phyloP scores from a whole-genome alignment of 208 protist genomes.

The Sergeia podlipaevii region DNA sequence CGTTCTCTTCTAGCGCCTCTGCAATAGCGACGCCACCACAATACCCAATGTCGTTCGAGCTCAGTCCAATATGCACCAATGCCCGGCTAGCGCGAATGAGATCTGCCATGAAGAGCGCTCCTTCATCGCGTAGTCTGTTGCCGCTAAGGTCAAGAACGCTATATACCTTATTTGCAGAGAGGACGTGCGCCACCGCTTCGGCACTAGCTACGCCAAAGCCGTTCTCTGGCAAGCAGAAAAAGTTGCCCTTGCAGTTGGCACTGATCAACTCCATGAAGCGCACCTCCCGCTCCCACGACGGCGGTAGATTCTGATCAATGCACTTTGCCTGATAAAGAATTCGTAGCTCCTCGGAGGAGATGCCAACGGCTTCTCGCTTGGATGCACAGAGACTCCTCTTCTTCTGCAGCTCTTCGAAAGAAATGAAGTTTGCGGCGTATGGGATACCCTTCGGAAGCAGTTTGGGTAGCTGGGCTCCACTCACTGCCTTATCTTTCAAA shows the following conservation, averaged over 20 bases:
- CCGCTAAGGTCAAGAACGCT: slow-evolving; percentile 89
- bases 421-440: slow-evolving; percentile 86
- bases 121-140: slow-evolving; percentile 88
- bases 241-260: slow-evolving; percentile 79
- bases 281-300: slow-evolving; percentile 85
- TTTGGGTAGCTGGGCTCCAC: slow-evolving; percentile 41
- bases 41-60: slow-evolving; percentile 90
- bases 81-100: slow-evolving; percentile 73
- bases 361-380: slow-evolving; percentile 58
- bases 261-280: slow-evolving; percentile 92
- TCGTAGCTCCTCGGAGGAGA: slow-evolving; percentile 70
- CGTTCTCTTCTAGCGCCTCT: slow-evolving; percentile 76
- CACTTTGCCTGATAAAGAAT: slow-evolving; percentile 87
- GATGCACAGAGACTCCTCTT: slow-evolving; percentile 44
- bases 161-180: slow-evolving; percentile 80
- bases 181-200: slow-evolving; percentile 71
- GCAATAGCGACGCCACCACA: slow-evolving; percentile 74
- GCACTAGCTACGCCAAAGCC: slow-evolving; percentile 73
- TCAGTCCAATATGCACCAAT: slow-evolving; percentile 81
- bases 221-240: slow-evolving; percentile 88
- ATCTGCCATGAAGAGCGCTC: slow-evolving; percentile 70
- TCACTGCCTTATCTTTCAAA: slow-evolving; percentile 49
- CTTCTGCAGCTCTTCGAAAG: slow-evolving; percentile 74
- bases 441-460: slow-evolving; percentile 81
- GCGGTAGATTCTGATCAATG: slow-evolving; percentile 73